A percentile compares a stretch with the other conserved stretches of the same genome.
Conservation (phyloP, 306 rosid species). For the Astragalus membranaceus region DNA sequence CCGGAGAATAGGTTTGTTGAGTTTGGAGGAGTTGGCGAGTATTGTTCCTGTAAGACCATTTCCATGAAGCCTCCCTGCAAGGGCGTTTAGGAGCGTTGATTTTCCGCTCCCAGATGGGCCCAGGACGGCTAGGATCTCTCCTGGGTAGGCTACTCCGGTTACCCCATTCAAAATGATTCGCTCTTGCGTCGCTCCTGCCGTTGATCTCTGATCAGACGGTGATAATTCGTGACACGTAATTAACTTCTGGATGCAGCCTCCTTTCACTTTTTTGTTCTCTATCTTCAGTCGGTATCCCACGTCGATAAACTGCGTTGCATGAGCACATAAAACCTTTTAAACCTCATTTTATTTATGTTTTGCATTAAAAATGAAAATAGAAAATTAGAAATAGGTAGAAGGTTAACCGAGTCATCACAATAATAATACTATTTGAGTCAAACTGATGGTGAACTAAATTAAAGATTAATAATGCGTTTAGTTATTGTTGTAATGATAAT, state of each 20-base stretch:
- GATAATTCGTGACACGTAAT: neutral
- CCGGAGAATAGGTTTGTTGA: conserved; percentile 36
- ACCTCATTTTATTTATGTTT: neutral
- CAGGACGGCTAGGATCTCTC: conserved; percentile 70
- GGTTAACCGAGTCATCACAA: neutral
- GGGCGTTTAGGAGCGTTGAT: conserved; percentile 74
- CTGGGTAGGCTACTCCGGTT: conserved; percentile 72
- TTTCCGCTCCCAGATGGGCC: conserved; percentile 95
- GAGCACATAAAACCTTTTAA: neutral
- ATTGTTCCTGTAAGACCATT: conserved; percentile 53
- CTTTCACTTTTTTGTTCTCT: conserved; percentile 24
- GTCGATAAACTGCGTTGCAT: conserved; percentile 84
- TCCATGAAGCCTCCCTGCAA: conserved; percentile 58
- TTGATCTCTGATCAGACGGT: conserved; percentile 22
- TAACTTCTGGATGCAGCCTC: conserved; percentile 30
- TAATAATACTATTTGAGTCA: neutral
- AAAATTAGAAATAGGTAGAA: neutral
- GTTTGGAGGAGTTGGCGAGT: conserved; percentile 48
- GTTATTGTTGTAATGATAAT: neutral
- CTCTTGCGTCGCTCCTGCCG: conserved; percentile 28
- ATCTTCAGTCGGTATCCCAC: conserved; percentile 50
- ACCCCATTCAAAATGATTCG: conserved; percentile 52
- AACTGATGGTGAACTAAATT: neutral
- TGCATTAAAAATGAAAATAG: too few species aligned
- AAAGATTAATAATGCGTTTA: neutral